Evolutionary conservation across 495 filamentous ascomycete species (phyloP), one percentile per base, ranked within the genome.

Genomic region (Physcia stellaris): DNA sequence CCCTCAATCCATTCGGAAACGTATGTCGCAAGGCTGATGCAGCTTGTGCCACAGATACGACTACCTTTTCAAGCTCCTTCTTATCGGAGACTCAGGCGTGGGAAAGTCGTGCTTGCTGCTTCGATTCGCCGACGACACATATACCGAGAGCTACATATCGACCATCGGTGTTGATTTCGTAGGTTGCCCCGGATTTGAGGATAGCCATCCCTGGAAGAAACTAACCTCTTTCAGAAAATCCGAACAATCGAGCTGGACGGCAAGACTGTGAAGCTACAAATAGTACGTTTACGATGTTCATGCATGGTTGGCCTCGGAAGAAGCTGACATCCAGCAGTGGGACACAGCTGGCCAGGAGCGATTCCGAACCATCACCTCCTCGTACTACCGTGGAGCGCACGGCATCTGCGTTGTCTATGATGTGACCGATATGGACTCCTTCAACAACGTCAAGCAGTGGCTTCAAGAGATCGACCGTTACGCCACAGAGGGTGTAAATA

Each of bases 401-500:
- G 90, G 90, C 51, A 98, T 98, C 66, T 98, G 90, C 64, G 90
- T 98, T 38, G 90, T 98, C 56, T 98, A 95, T 70, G 90, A 98
- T 76, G 92, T 98, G 56, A 98, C 90, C 30, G 92, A 98, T 59
- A 96, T 95, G 92, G 92, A 96, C 64, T 92, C 83, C 30, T 98
- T 96, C 84, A 96, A 96, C 75, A 96, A 96, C 67, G 92, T 98
- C 51, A 95, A 96, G 81, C 92, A 96, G 71, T 98, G 90, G 90
- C 80, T 98, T 42, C 92, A 96, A 59, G 92, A 98, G 67, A 98
- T 98, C 48, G 92, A 98, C 64, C 77, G 92, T 52, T 96, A 98
- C 52, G 90, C 90, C 45, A 96, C 90, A 39, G 90, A 98, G 62
- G 92, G 92, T 52, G 90, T 98, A 52, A 98, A 96, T 73, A 96